Conservation (phyloP, 345 rosid genomes). For the Pistacia vera region DNA sequence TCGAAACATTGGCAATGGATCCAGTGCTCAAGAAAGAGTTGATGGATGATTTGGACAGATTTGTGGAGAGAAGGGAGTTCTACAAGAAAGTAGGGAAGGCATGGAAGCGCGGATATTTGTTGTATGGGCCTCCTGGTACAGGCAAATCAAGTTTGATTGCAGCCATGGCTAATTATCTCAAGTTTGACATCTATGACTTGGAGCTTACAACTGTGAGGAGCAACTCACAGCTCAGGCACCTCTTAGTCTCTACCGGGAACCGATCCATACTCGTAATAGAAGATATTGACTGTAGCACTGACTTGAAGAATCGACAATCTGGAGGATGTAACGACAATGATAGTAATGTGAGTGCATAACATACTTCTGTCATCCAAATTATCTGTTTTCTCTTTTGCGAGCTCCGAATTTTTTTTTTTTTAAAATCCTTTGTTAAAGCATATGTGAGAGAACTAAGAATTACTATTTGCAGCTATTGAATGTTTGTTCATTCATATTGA, state of each 20-base stretch:
- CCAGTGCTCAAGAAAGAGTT: constrained; percentile 17
- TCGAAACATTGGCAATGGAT: constrained; percentile 40
- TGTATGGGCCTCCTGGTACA: constrained; percentile 32
- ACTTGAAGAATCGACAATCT: constrained; percentile 11
- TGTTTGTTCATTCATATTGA: neutral
- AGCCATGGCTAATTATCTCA: constrained; percentile 33
- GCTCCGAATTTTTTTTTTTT: too few relatives aligned
- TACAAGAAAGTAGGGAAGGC: constrained; percentile 18
- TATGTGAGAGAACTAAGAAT: neutral
- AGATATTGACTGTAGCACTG: constrained; percentile 26
- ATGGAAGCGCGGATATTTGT: constrained; percentile 27
- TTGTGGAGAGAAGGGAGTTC: constrained; percentile 12
- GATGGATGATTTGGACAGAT: constrained; percentile 38
- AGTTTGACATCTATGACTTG: constrained; percentile 30
- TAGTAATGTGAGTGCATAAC: neutral
- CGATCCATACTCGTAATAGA: constrained; percentile 28
- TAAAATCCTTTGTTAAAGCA: too few relatives aligned
- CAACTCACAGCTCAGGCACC: constrained; percentile 16
- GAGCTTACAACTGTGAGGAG: constrained; percentile 8
- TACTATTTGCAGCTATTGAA: neutral
- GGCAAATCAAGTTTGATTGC: constrained; percentile 35
- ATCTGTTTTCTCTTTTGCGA: too few relatives aligned
- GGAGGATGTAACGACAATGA: neutral
- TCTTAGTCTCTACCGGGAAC: constrained; percentile 5
- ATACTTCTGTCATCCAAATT: too few relatives aligned